Evolutionary conservation across 192 early-diverging fungal genomes (phyloP).

Genomic region (Umbelopsis sp.): DNA sequence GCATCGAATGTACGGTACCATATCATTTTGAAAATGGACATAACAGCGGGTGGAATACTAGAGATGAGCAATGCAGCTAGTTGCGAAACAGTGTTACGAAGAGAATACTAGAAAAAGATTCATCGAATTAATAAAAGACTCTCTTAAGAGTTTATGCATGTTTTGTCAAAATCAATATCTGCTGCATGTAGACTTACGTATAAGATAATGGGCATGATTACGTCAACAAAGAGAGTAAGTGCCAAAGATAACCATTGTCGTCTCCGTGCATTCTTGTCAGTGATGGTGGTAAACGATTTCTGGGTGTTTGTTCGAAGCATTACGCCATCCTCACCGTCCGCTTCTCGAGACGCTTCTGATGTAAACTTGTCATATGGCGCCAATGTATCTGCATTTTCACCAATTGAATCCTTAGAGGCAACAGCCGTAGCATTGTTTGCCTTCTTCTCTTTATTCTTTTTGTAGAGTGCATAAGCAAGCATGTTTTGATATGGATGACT

Average conservation of each 20-base stretch:
- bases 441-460: background rate
- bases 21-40: slow-evolving; percentile 19
- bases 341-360: background rate
- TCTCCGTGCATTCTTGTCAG: background rate
- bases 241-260: background rate
- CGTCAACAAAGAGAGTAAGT: background rate
- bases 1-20: slow-evolving; percentile 19
- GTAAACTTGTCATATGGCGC: background rate
- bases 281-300: background rate
- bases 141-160: too few relatives aligned
- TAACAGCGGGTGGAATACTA: slow-evolving; percentile 31
- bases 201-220: background rate
- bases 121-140: too few relatives aligned
- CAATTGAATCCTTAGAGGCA: background rate
- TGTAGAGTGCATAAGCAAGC: background rate
- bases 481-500: background rate
- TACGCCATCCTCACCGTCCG: background rate
- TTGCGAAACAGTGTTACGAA: slow-evolving; percentile 19
- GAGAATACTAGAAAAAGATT: slow-evolving; percentile 9
- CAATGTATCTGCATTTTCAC: background rate
- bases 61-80: slow-evolving; percentile 37
- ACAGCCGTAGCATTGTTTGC: background rate
- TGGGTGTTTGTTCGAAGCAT: background rate
- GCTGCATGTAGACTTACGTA: background rate
- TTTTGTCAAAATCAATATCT: too few relatives aligned